Evolutionary conservation across 2,329 filamentous ascomycete species (phyloP).

Genomic region (Monilinia fructicola): DNA sequence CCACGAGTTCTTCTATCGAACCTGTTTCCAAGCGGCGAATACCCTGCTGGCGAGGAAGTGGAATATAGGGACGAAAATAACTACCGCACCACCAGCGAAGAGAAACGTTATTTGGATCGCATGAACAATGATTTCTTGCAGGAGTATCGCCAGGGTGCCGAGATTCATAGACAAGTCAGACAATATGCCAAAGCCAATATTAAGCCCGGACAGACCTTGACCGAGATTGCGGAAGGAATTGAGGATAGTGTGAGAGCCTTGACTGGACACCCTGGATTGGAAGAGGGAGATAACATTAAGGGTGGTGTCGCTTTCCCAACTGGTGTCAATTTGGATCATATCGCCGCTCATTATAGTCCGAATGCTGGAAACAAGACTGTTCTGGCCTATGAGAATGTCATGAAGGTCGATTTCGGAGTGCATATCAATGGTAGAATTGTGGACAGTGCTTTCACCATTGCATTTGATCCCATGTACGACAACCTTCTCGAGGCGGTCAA

Average conservation of each 20-base stretch:
- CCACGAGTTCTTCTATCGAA: constrained; percentile 72
- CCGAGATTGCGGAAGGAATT: constrained; percentile 83
- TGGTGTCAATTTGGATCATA: constrained; percentile 80
- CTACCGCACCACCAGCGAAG: constrained; percentile 78
- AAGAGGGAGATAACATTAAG: constrained; percentile 74
- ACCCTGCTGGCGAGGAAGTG: constrained; percentile 75
- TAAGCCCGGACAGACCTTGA: constrained; percentile 76
- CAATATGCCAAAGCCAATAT: constrained; percentile 80
- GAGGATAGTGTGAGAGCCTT: constrained; percentile 77
- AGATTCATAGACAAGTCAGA: constrained; percentile 84
- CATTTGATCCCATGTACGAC: constrained; percentile 68
- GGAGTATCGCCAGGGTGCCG: constrained; percentile 82
- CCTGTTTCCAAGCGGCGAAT: constrained; percentile 70
- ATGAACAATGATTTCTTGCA: constrained; percentile 76
- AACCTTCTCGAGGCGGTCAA: constrained; percentile 65
- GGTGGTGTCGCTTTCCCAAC: constrained; percentile 87
- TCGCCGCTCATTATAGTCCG: constrained; percentile 82
- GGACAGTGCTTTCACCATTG: constrained; percentile 68
- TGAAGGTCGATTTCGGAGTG: constrained; percentile 73
- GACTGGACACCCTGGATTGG: constrained; percentile 72
- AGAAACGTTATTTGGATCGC: constrained; percentile 79
- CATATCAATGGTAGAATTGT: constrained; percentile 71
- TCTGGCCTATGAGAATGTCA: constrained; percentile 64
- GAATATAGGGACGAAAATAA: constrained; percentile 76
- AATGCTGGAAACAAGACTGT: constrained; percentile 82